These are phyloP conservation scores for Fusarium abutilonis DNA, from an alignment of 2,329 filamentous ascomycete genomes.

Conservation along the genomic window DNA sequence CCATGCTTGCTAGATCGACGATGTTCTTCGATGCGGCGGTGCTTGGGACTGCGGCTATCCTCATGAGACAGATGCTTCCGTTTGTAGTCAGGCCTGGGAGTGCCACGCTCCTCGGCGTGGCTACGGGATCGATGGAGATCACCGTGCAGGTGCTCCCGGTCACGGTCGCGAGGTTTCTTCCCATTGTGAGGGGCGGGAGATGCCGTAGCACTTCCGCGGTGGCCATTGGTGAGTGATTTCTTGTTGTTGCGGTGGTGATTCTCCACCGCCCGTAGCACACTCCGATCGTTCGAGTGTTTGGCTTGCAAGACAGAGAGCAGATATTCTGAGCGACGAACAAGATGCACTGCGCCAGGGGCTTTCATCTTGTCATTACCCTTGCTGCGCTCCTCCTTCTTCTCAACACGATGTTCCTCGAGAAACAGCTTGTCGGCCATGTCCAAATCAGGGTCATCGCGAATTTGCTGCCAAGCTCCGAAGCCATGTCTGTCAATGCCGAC, in stretches of 20 bases:
- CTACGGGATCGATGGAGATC: slow-evolving; percentile 63
- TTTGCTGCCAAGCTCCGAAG: slow-evolving; percentile 94
- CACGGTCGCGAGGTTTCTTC: slow-evolving; percentile 59
- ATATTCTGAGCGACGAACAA: slow-evolving; percentile 94
- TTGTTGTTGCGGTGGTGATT: slow-evolving; percentile 97
- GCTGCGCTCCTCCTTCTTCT: slow-evolving; percentile 92
- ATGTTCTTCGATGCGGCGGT: slow-evolving; percentile 54
- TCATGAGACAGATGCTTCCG: slow-evolving; percentile 67
- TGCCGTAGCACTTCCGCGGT: slow-evolving; percentile 72
- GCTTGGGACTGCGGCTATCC: slow-evolving; percentile 56
- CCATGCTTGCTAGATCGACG: slow-evolving; percentile 52
- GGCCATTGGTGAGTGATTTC: slow-evolving; percentile 70
- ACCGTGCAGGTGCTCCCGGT: slow-evolving; percentile 57
- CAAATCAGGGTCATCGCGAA: slow-evolving; percentile 89
- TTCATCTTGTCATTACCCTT: slow-evolving; percentile 82
- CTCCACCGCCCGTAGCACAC: slow-evolving; percentile 81
- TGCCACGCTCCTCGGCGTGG: slow-evolving; percentile 61
- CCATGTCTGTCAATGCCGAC: slow-evolving; percentile 93
- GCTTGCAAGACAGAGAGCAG: slow-evolving; percentile 92
- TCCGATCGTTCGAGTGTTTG: slow-evolving; percentile 80
- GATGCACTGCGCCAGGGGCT: slow-evolving; percentile 95
- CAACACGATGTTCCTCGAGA: slow-evolving; percentile 96
- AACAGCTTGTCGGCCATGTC: slow-evolving; percentile 92
- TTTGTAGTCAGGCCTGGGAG: slow-evolving; percentile 65
- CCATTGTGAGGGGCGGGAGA: slow-evolving; percentile 70